Evolutionary conservation across 129 eudicot species (phyloP).

Genomic region (Helichrysum umbraculigerum): DNA sequence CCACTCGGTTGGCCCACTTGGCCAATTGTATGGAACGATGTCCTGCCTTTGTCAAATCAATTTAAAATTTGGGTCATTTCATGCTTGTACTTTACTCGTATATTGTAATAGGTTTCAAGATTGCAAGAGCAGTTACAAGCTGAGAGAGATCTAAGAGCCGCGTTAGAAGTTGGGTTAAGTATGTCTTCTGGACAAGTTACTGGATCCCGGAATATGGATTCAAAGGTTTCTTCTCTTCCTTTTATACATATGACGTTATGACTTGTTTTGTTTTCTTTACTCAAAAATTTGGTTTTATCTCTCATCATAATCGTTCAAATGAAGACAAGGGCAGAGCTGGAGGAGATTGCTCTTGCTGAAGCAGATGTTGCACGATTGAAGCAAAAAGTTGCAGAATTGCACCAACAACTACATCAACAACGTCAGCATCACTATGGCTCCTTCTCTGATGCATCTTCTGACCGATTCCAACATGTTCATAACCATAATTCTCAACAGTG

Average conservation of each 20-base stretch:
- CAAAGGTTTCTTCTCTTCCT: conserved; percentile 57
- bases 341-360: conserved; percentile 99
- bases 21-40: background rate
- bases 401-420: conserved; percentile 93
- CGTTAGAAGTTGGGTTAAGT: conserved; percentile 94
- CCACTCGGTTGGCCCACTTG: background rate
- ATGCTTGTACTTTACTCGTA: background rate
- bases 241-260: background rate
- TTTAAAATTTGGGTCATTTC: background rate
- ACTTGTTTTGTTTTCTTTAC: background rate
- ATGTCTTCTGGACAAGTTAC: conserved; percentile 88
- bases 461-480: conserved; percentile 49
- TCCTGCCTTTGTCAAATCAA: too few relatives aligned
- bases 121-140: conserved; percentile 98
- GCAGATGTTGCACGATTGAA: conserved; percentile 94
- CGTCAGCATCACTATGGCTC: conserved; percentile 84
- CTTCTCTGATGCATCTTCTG: conserved; percentile 64
- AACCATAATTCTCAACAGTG: conserved; percentile 63
- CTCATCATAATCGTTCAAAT: conserved; percentile 11
- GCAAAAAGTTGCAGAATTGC: conserved; percentile 95
- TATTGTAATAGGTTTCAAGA: conserved; percentile 67
- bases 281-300: background rate
- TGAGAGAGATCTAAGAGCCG: conserved; percentile 93
- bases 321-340: conserved; percentile 98
- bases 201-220: conserved; percentile 83